These are phyloP conservation scores for Colletotrichum tamarilloi DNA, from an alignment of 2,329 filamentous ascomycete genomes.

Conservation along the genomic window DNA sequence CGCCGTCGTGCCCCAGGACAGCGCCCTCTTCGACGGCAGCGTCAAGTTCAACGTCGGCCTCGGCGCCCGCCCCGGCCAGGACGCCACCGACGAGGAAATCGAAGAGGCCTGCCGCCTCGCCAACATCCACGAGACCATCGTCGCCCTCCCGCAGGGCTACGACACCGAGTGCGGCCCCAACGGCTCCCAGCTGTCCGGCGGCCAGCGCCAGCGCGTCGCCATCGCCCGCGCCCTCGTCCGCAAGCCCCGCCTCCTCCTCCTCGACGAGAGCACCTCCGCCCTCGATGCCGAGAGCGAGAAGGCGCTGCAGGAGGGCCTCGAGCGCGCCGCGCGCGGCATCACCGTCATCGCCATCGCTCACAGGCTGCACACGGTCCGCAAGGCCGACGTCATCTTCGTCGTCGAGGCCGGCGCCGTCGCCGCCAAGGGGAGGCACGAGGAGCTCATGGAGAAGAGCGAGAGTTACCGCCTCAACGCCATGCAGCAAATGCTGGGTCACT, in stretches of 20 bases:
- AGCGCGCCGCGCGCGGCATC: slow-evolving; percentile 54
- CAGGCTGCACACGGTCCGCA: slow-evolving; percentile 55
- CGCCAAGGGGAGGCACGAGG: slow-evolving; percentile 64
- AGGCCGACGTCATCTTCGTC: slow-evolving; percentile 56
- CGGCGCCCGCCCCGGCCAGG: slow-evolving; percentile 55
- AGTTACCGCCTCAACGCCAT: slow-evolving; percentile 63
- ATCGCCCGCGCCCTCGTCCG: slow-evolving; percentile 77
- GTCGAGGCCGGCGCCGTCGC: slow-evolving; percentile 64
- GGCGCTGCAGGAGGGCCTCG: slow-evolving; percentile 68
- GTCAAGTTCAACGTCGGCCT: slow-evolving; percentile 54
- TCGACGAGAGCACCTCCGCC: slow-evolving; percentile 78
- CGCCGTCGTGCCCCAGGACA: slow-evolving; percentile 53
- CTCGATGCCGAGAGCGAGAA: slow-evolving; percentile 72
- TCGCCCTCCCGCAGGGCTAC: slow-evolving; percentile 65
- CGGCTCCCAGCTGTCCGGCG: slow-evolving; percentile 74
- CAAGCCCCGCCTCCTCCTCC: slow-evolving; percentile 71
- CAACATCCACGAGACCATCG: slow-evolving; percentile 70
- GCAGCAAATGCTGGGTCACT: slow-evolving; percentile 57
- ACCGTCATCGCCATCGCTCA: slow-evolving; percentile 58
- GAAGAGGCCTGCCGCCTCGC: slow-evolving; percentile 66
- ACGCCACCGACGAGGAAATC: slow-evolving; percentile 60
- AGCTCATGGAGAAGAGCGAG: slow-evolving; percentile 64
- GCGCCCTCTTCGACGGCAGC: slow-evolving; percentile 53
- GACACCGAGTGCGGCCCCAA: slow-evolving; percentile 69
- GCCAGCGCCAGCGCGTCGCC: slow-evolving; percentile 75